These are phyloP conservation scores for Ophiostoma angusticollis DNA, from an alignment of 2,329 filamentous ascomycete species.

Conservation along the genomic window DNA sequence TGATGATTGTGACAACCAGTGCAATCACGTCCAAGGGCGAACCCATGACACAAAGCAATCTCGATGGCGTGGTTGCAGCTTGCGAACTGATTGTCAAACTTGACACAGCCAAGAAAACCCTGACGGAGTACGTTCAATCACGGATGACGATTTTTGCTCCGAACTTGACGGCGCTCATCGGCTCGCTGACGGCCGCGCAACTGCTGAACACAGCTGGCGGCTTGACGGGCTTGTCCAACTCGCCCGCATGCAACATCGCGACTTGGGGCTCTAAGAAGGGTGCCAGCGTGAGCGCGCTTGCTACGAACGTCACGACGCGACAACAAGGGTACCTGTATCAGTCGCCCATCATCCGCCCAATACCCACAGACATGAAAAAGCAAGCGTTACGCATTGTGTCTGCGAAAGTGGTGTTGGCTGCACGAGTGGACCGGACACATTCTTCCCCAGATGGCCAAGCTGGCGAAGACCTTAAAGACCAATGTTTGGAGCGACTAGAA, in stretches of 20 bases:
- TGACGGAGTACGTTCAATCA: constrained; percentile 91
- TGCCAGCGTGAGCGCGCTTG: constrained; percentile 60
- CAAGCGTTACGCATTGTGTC: constrained; percentile 93
- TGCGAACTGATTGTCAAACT: constrained; percentile 83
- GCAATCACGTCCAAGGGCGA: constrained; percentile 79
- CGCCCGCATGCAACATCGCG: constrained; percentile 82
- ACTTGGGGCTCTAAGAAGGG: constrained; percentile 85
- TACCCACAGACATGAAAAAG: constrained; percentile 76
- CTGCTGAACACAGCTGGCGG: constrained; percentile 92
- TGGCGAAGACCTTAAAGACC: constrained; percentile 68
- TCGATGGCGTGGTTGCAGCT: constrained; percentile 60
- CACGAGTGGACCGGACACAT: constrained; percentile 78
- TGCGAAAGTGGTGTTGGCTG: constrained; percentile 86
- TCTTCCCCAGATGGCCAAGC: constrained; percentile 68
- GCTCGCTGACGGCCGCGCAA: constrained; percentile 85
- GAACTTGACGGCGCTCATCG: constrained; percentile 81
- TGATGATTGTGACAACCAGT: constrained; percentile 95
- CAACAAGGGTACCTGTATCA: constrained; percentile 92
- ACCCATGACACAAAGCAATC: constrained; percentile 61
- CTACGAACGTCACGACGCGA: constrained; percentile 80
- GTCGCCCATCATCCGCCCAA: constrained; percentile 74
- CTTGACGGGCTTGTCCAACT: constrained; percentile 76
- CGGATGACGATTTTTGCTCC: constrained; percentile 95
- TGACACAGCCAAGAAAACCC: constrained; percentile 70
- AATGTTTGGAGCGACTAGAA: constrained; percentile 75